A percentile compares a stretch with the other conserved stretches of the same genome.
Conservation (phyloP, 768 basidiomycete species). For the Tylopilus balloui region DNA sequence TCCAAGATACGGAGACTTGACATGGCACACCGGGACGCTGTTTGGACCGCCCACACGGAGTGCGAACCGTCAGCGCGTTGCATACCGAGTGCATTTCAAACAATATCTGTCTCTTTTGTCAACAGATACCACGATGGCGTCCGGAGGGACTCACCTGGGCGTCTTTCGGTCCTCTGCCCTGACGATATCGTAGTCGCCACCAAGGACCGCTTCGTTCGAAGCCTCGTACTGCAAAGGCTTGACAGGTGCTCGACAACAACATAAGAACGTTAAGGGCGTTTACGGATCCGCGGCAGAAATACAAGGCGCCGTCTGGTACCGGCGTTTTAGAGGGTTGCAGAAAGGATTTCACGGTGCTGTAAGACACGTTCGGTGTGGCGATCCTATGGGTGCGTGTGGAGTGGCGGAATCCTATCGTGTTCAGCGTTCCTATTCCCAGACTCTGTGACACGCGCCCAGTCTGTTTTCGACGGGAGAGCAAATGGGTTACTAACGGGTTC, state of each 20-base stretch:
- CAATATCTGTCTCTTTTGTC: slow-evolving; percentile 22
- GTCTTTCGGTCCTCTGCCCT: slow-evolving; percentile 26
- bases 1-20: slow-evolving; percentile 28
- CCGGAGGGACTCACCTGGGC: slow-evolving; percentile 17
- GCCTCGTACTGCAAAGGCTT: too few species aligned
- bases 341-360: too few species aligned
- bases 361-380: neutral
- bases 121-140: too few species aligned
- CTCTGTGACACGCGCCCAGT: neutral
- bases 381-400: neutral
- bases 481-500: neutral
- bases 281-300: neutral
- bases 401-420: neutral
- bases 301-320: neutral
- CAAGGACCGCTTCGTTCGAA: neutral
- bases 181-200: slow-evolving; percentile 26
- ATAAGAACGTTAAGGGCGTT: neutral
- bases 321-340: neutral
- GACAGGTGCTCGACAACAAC: too few species aligned
- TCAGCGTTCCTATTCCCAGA: neutral
- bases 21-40: slow-evolving; percentile 22
- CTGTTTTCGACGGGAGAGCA: neutral
- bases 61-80: slow-evolving; percentile 20
- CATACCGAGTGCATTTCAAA: slow-evolving; percentile 16
- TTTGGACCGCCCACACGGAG: slow-evolving; percentile 17